Evolutionary conservation across 768 basidiomycete genomes (phyloP).

Genomic region (Asterophora parasitica): DNA sequence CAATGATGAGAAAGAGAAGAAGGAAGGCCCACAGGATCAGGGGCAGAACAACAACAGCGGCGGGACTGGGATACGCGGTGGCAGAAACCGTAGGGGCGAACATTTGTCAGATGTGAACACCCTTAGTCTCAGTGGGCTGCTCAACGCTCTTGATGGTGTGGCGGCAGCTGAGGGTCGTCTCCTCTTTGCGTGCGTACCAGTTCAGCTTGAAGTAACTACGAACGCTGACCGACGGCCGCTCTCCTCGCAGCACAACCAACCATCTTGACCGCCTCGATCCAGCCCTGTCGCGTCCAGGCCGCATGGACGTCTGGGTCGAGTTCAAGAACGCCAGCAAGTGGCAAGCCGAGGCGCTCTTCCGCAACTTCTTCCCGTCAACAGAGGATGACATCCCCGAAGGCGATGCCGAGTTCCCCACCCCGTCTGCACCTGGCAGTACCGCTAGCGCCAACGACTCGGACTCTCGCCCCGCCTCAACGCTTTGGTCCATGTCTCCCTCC

Average conservation of each 20-base stretch:
- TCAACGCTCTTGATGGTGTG: slow-evolving; percentile 85
- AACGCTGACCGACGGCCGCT: slow-evolving; percentile 1
- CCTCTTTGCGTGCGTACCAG: slow-evolving; percentile 78
- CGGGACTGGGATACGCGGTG: slow-evolving; percentile 15
- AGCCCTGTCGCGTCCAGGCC: slow-evolving; percentile 86
- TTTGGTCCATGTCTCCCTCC: slow-evolving; percentile 24
- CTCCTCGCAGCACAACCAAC: slow-evolving; percentile 65
- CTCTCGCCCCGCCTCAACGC: slow-evolving; percentile 15
- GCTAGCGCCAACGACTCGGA: slow-evolving; percentile 1
- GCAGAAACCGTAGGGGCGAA: slow-evolving; percentile 41
- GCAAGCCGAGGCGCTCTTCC: slow-evolving; percentile 84
- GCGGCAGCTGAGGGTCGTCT: slow-evolving; percentile 84
- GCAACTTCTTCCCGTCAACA: slow-evolving; percentile 84
- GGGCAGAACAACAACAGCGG: slow-evolving; percentile 15
- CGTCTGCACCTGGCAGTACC: slow-evolving; percentile 4
- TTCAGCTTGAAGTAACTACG: slow-evolving; percentile 13
- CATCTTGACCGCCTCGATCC: slow-evolving; percentile 89
- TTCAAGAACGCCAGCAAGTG: slow-evolving; percentile 83
- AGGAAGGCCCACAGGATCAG: slow-evolving; percentile 23
- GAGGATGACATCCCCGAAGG: slow-evolving; percentile 38
- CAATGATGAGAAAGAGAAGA: slow-evolving; percentile 28
- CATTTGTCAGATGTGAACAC: slow-evolving; percentile 76
- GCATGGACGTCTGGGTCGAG: slow-evolving; percentile 91
- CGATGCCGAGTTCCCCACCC: slow-evolving; percentile 27
- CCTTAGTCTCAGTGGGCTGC: slow-evolving; percentile 70